phyloP scores from a whole-genome alignment of 106 monocot species.

The Dioscorea dumetorum region DNA sequence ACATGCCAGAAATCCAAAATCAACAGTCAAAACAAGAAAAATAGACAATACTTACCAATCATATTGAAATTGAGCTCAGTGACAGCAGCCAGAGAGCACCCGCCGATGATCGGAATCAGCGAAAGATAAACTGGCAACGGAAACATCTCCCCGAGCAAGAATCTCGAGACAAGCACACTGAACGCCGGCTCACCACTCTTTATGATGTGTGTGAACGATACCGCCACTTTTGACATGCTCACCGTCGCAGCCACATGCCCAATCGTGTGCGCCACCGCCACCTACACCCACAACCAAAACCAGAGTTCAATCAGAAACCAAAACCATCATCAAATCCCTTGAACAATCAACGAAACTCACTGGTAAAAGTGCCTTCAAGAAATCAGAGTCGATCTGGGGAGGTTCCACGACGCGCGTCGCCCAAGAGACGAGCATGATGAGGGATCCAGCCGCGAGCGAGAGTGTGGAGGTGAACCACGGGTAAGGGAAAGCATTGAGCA shows the following conservation, averaged over 20 bases:
- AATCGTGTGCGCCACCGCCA: conserved; percentile 72
- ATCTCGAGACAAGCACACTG: conserved; percentile 75
- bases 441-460: conserved; percentile 75
- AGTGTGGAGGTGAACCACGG: conserved; percentile 93
- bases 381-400: conserved; percentile 59
- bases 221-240: conserved; percentile 87
- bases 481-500: conserved; percentile 86
- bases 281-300: conserved; percentile 17
- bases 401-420: conserved; percentile 52
- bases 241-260: conserved; percentile 83
- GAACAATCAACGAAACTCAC: conserved; percentile 20
- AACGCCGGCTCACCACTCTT: conserved; percentile 84
- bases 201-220: conserved; percentile 84
- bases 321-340: background rate
- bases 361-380: conserved; percentile 84
- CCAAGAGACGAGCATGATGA: conserved; percentile 84
- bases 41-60: conserved; percentile 39
- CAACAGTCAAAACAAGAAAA: no score
- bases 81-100: conserved; percentile 73
- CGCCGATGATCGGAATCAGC: conserved; percentile 83
- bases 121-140: conserved; percentile 56
- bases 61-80: conserved; percentile 98
- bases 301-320: no score
- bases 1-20: no score
- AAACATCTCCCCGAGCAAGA: conserved; percentile 79